These are phyloP conservation scores for Pulveroboletus sp. DNA, from an alignment of 768 basidiomycete species.

Conservation along the genomic window DNA sequence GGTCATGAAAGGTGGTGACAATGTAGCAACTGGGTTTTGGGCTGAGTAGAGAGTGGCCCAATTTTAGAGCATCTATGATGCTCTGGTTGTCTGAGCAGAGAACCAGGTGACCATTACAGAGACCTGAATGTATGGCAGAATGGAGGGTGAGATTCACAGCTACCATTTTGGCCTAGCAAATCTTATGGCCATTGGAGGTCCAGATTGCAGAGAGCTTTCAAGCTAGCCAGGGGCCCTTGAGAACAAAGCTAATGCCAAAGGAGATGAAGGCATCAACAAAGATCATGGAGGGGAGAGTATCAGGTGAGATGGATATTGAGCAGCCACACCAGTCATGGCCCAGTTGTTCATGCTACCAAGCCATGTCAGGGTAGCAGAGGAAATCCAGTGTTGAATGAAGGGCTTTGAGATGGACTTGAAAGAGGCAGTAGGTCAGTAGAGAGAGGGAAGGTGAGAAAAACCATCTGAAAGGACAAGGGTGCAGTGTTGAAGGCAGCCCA, in stretches of 20 bases:
- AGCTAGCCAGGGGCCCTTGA: too few relatives aligned
- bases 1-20: background rate
- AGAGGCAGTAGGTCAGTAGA: background rate
- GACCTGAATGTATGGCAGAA: constrained; percentile 8
- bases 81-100: constrained; percentile 42
- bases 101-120: constrained; percentile 19
- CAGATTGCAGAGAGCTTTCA: too few relatives aligned
- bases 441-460: fast-evolving
- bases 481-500: too few relatives aligned
- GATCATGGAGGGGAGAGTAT: background rate
- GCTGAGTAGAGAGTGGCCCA: background rate
- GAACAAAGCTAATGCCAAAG: constrained; percentile 24
- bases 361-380: fast-evolving
- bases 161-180: too few relatives aligned
- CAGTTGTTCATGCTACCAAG: background rate
- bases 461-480: background rate
- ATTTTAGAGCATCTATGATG: constrained; percentile 24
- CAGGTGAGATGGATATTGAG: background rate
- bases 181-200: too few relatives aligned
- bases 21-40: constrained; percentile 6
- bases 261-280: background rate
- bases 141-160: background rate
- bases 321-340: background rate
- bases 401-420: too few relatives aligned
- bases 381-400: background rate